These are phyloP conservation scores for Teratosphaeria viscida DNA, from an alignment of 2,329 filamentous ascomycete genomes.

Conservation along the genomic window DNA sequence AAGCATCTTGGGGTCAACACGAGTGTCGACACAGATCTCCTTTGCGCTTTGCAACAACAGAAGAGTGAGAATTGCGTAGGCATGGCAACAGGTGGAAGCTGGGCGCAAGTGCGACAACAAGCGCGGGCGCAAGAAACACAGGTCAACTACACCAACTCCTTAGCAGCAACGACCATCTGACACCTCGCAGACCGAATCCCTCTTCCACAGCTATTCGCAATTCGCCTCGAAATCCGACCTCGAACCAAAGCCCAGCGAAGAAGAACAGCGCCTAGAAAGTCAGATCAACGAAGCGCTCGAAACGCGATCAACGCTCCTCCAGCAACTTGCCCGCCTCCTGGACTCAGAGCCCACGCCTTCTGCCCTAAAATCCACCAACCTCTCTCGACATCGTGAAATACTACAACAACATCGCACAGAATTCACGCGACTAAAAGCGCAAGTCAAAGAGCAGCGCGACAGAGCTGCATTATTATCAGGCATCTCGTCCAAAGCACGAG, in stretches of 20 bases:
- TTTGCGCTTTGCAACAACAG: background rate
- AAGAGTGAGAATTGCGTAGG: constrained; percentile 16
- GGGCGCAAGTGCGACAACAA: constrained; percentile 91
- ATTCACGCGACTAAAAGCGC: constrained; percentile 60
- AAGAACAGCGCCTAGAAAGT: constrained; percentile 68
- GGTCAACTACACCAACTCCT: constrained; percentile 39
- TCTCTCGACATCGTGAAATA: constrained; percentile 82
- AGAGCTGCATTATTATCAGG: constrained; percentile 82
- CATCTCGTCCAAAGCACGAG: constrained; percentile 83
- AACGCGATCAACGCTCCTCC: constrained; percentile 73
- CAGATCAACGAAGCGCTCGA: constrained; percentile 78
- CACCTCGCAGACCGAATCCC: constrained; percentile 60
- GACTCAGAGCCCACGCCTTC: constrained; percentile 90
- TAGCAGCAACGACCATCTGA: constrained; percentile 4
- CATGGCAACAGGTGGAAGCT: constrained; percentile 45
- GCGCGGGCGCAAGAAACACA: constrained; percentile 81
- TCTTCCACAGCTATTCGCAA: constrained; percentile 81
- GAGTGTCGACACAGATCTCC: background rate
- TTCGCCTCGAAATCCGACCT: constrained; percentile 73
- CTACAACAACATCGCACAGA: constrained; percentile 79
- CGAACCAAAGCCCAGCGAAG: constrained; percentile 71
- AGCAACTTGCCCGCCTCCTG: constrained; percentile 75
- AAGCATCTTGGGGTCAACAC: background rate
- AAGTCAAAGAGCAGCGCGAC: constrained; percentile 68
- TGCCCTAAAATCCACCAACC: constrained; percentile 93